phyloP scores from a whole-genome alignment of 257 asterid species.

The Nyctanthes arbortristis region DNA sequence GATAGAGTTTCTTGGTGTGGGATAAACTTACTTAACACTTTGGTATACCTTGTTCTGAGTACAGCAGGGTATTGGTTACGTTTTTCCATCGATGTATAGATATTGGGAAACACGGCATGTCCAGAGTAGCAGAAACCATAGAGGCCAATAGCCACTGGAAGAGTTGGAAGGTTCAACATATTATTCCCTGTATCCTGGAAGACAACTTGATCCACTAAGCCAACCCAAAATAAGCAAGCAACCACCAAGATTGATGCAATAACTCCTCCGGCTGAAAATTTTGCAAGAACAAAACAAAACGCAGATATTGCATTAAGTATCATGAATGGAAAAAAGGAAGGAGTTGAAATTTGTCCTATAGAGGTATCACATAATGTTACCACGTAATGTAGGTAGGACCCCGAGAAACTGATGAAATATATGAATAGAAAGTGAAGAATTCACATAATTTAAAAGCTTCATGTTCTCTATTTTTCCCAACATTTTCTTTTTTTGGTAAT shows the following conservation, averaged over 20 bases:
- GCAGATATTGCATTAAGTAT: not conserved
- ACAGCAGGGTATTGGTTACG: slow-evolving; percentile 77
- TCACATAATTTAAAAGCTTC: not conserved
- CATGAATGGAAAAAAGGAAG: too few relatives aligned
- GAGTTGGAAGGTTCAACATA: slow-evolving; percentile 65
- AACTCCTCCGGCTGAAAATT: slow-evolving; percentile 86
- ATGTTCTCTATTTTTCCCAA: not conserved
- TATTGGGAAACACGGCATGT: slow-evolving; percentile 93
- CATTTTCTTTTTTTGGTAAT: not conserved
- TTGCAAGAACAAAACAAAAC: slow-evolving; percentile 15
- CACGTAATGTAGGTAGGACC: not conserved
- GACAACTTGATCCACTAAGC: slow-evolving; percentile 75
- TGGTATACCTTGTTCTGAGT: slow-evolving; percentile 63
- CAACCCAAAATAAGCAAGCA: slow-evolving; percentile 78
- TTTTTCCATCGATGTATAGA: slow-evolving; percentile 82
- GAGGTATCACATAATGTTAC: not conserved
- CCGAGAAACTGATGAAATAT: not conserved
- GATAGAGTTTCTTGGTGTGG: too few relatives aligned
- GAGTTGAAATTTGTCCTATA: too few relatives aligned
- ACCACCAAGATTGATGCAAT: slow-evolving; percentile 85
- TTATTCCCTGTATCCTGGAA: slow-evolving; percentile 51
- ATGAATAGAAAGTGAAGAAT: not conserved
- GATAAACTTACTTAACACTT: not conserved
- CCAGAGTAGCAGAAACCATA: slow-evolving; percentile 97
- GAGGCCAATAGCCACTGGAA: slow-evolving; percentile 95